phyloP scores from a whole-genome alignment of 495 filamentous ascomycete genomes.

The Apodospora peruviana region DNA sequence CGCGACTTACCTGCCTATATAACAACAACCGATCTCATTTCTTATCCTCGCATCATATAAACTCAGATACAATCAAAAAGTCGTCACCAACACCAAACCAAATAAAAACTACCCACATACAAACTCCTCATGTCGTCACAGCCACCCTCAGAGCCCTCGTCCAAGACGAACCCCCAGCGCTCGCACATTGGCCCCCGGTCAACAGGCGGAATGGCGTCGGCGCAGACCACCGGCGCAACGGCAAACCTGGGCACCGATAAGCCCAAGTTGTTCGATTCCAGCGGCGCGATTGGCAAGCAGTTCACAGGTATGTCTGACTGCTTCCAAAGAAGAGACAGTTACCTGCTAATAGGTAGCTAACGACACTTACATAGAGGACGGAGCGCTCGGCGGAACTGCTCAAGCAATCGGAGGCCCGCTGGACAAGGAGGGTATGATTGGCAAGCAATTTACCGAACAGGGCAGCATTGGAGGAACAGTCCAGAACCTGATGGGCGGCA shows the following conservation, averaged over 20 bases:
- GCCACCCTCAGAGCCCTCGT: too few relatives aligned
- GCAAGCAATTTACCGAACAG: slow-evolving; percentile 44
- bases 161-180: not conserved
- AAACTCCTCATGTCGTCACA: too few relatives aligned
- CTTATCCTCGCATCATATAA: not conserved
- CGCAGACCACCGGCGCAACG: slow-evolving; percentile 17
- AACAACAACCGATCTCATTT: not conserved
- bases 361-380: slow-evolving; percentile 39
- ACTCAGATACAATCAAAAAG: not conserved
- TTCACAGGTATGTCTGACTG: slow-evolving; percentile 25
- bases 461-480: slow-evolving; percentile 43
- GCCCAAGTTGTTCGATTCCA: slow-evolving; percentile 28
- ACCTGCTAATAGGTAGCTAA: too few relatives aligned
- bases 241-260: slow-evolving; percentile 12
- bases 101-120: not conserved
- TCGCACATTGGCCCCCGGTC: slow-evolving; percentile 10
- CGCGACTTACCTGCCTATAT: too few relatives aligned
- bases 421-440: slow-evolving; percentile 40
- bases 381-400: slow-evolving; percentile 45
- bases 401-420: slow-evolving; percentile 52
- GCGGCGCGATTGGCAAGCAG: slow-evolving; percentile 33
- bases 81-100: not conserved
- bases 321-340: too few relatives aligned
- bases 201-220: slow-evolving; percentile 16
- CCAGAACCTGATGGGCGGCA: slow-evolving; percentile 28